These are phyloP conservation scores for Diutina mesorugosa DNA, from an alignment of 1,139 yeast species.

Conservation along the genomic window DNA sequence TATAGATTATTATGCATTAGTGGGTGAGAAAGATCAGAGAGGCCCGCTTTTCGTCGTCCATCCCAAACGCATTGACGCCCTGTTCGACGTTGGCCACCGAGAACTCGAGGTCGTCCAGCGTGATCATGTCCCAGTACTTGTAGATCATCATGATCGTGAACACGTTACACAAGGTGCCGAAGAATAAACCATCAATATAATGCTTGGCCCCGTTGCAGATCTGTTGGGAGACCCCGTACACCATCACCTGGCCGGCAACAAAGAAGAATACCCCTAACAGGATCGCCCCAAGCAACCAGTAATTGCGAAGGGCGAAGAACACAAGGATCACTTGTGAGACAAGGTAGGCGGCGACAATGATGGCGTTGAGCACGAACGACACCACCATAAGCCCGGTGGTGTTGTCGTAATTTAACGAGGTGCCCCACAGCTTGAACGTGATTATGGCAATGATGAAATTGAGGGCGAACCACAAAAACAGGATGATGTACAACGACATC, in stretches of 20 bases:
- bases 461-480: constrained; percentile 41
- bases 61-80: background rate
- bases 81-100: constrained; percentile 34
- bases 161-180: constrained; percentile 68
- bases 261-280: constrained; percentile 60
- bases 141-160: constrained; percentile 89
- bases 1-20: background rate
- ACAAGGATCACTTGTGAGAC: constrained; percentile 64
- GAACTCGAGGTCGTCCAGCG: constrained; percentile 92
- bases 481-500: constrained; percentile 37
- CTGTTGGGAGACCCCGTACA: constrained; percentile 50
- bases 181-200: constrained; percentile 81
- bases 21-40: background rate
- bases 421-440: constrained; percentile 64
- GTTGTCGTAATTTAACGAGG: constrained; percentile 24
- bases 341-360: constrained; percentile 49
- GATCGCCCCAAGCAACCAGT: constrained; percentile 85
- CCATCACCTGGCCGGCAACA: constrained; percentile 63
- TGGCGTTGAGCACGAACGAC: constrained; percentile 57
- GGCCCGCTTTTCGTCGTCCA: constrained; percentile 1
- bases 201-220: constrained; percentile 70
- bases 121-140: constrained; percentile 93
- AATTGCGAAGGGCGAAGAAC: constrained; percentile 51
- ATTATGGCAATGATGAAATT: constrained; percentile 57
- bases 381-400: constrained; percentile 59